Base-by-base conservation (phyloP, 192 early-diverging fungal species). In the Linnemannia hyalina region DNA sequence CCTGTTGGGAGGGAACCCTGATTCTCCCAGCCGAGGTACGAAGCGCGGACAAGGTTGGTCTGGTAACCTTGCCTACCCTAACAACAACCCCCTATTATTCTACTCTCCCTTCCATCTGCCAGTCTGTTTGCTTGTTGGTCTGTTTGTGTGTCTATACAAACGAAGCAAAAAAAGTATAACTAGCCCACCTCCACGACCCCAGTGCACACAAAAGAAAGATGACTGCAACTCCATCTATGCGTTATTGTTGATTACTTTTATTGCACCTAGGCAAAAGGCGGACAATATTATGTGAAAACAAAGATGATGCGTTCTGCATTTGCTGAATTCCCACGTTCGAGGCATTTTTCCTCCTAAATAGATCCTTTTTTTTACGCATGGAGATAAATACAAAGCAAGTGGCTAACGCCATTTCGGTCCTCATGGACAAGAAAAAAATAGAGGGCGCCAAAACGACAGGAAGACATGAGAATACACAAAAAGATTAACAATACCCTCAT, bases 321-420 rank as follows among this genome's bases (percentile, higher is more conserved):
- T 23, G n/a, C n/a, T 65, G 60, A 65, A 65, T 65, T 65, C 60
- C 60, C 60, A 65, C 60, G 60, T 65, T 65, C 55, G 60, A 65
- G 60, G 60, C 60, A 65, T 65, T 65, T 65, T 65, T 65, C 11
- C 11, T 32, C 11, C 9, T 35, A 32, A 29, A 29, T 52, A 52
- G 18, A 52, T 52, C 16, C 13, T 18, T 35, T 35, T 52, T 52
- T 52, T 52, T 52, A 52, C 49, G 16, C 18, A 52, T 52, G 49
- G 49, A 52, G 16, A 57, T 26, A 63, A 26, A 65, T 29, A 32
- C 60, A 65, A 32, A 65, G 4, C n/a, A 26, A 65, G 26, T 29
- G 29, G 7, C 29, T 8, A 65, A 65, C 60, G 60, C 60, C 60
- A 65, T 65, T 32, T 35, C 60, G 60, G 60, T 65, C 60, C 29